Evolutionary conservation across 2,329 filamentous ascomycete genomes (phyloP).

Genomic region (Akanthomyces dipterigenus): DNA sequence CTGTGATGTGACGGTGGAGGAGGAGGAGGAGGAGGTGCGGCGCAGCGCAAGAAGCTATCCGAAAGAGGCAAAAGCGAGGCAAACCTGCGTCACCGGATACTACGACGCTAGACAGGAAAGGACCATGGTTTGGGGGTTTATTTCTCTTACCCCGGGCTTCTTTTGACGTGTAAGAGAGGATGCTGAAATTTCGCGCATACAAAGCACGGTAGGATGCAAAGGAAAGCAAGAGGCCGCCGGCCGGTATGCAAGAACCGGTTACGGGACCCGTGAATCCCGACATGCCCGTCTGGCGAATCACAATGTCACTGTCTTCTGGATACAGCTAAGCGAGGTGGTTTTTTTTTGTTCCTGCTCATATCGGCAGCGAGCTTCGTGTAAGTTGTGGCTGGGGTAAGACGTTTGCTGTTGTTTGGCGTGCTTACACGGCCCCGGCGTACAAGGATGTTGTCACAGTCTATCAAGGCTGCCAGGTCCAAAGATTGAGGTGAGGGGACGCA

Average conservation of each 20-base stretch:
- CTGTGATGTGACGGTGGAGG: background rate
- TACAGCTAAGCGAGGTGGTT: background rate
- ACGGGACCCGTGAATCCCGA: conserved; percentile 7
- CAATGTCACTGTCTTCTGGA: background rate
- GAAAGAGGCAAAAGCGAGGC: conserved; percentile 4
- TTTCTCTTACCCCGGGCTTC: background rate
- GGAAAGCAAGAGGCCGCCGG: background rate
- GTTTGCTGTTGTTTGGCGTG: background rate
- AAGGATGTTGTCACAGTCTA: background rate
- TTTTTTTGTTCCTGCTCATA: background rate
- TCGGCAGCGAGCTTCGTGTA: background rate
- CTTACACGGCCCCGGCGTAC: background rate
- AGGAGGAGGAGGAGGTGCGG: background rate
- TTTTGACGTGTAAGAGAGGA: background rate
- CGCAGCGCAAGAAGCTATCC: background rate
- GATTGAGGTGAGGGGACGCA: too few relatives aligned
- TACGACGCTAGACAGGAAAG: background rate
- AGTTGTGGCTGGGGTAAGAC: background rate
- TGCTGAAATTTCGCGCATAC: background rate
- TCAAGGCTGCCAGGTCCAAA: too few relatives aligned
- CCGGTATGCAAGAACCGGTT: background rate
- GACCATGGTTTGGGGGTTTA: background rate
- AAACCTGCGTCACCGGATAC: conserved; percentile 2
- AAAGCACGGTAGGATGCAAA: background rate
- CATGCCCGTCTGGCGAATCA: background rate